Percentiles rank a stretch among this genome's conserved stretches.
phyloP scores from a whole-genome alignment of 2,329 filamentous ascomycete genomes.

The Neofusicoccum umdonicola region DNA sequence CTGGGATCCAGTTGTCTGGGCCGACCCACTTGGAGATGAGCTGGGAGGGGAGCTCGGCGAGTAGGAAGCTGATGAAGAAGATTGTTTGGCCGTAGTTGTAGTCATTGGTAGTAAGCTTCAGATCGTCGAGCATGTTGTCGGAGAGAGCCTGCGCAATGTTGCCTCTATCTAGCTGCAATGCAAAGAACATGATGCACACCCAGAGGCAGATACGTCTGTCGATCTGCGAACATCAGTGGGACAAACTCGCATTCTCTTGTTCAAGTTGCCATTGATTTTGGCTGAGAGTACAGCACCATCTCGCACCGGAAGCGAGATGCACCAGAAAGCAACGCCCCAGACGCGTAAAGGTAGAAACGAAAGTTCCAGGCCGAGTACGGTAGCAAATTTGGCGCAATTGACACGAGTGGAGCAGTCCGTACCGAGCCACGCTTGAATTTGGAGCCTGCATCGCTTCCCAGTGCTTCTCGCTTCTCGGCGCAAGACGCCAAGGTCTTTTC shows the following conservation, averaged over 20 bases:
- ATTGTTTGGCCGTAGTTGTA: conserved; percentile 47
- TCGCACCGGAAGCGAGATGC: neutral
- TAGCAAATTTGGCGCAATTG: too few species aligned
- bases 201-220: conserved; percentile 52
- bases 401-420: neutral
- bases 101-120: conserved; percentile 36
- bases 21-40: conserved; percentile 48
- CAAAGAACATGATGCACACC: conserved; percentile 56
- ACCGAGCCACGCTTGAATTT: neutral
- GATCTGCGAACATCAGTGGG: conserved; percentile 35
- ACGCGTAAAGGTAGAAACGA: neutral
- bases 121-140: conserved; percentile 35
- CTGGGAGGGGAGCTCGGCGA: conserved; percentile 47
- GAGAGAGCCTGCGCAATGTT: conserved; percentile 42
- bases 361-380: too few species aligned
- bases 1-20: conserved; percentile 46
- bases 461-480: neutral
- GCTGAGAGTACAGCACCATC: neutral
- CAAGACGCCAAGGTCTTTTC: neutral
- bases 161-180: conserved; percentile 51
- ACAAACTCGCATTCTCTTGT: neutral
- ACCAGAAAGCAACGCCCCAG: neutral
- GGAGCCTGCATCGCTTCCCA: neutral
- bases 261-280: too few species aligned
- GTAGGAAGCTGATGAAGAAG: conserved; percentile 81